Conservation (phyloP, 148 eudicot species). For the Arctostaphylos glauca region DNA sequence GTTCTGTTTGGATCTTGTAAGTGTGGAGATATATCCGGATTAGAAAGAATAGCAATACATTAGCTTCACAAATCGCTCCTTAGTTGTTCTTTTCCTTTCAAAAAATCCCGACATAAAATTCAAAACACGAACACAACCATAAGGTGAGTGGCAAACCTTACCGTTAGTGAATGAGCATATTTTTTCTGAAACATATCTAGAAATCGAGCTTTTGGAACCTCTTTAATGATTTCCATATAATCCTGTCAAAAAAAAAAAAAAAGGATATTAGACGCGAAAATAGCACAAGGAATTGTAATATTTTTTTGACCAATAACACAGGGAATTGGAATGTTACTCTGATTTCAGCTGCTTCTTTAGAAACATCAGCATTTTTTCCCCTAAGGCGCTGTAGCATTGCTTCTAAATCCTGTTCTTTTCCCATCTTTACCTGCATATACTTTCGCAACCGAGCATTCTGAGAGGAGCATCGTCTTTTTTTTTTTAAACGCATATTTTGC, state of each 20-base stretch:
- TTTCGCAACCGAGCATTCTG: background rate
- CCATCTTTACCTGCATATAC: conserved; percentile 48
- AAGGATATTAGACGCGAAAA: background rate
- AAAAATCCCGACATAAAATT: background rate
- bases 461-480: too few relatives aligned
- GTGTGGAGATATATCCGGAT: background rate
- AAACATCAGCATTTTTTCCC: conserved; percentile 49
- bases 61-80: background rate
- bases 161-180: conserved; percentile 52
- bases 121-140: background rate
- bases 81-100: background rate
- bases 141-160: conserved; percentile 20
- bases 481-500: background rate
- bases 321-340: conserved; percentile 31
- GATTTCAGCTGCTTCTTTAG: conserved; percentile 62
- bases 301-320: too few relatives aligned
- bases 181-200: conserved; percentile 43
- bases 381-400: conserved; percentile 50
- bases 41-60: background rate
- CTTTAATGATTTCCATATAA: conserved; percentile 32
- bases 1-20: background rate
- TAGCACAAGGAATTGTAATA: too few relatives aligned
- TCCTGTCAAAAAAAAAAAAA: conserved; percentile 41
- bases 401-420: conserved; percentile 40
- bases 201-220: conserved; percentile 30